Base-by-base conservation (phyloP, 2,329 filamentous ascomycete species). In the Metarhizium rileyi region DNA sequence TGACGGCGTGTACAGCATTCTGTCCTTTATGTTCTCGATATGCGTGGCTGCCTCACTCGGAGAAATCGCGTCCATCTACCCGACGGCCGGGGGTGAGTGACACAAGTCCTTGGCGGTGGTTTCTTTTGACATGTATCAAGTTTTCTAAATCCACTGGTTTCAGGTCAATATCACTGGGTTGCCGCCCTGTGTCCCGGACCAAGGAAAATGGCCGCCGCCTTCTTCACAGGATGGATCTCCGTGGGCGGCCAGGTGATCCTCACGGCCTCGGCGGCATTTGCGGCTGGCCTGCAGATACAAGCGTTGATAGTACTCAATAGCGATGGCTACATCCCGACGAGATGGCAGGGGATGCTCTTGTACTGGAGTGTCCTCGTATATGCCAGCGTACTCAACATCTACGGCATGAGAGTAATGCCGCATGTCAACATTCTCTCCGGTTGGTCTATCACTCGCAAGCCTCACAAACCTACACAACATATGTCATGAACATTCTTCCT, bases 141-240 rank as follows among this genome's bases (percentile, higher is more conserved):
- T 20, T 44, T 7, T 20, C n/a, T n/a, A n/a, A n/a, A 14, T 27
- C 18, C 8, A 8, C 10, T 10, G 5, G 35, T n/a, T 20, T 1
- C 41, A 68, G 69, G 70, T 8, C 70, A 72, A 58, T 72, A 73
- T 41, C 68, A 73, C 56, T 73, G 70, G 70, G 68, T 72, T 5
- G 64, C 70, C 0, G 66, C 64, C 4, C 60, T 73, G 1, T 52
- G 47, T 43, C 57, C 57, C 14, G 6, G 26, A 1, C 44, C 46
- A 8, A 49, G 30, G 5, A 48, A 55, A 18, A 25, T 44, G 2
- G 30, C 47, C 10, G 53, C 53, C 9, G 50, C 55, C 1, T 58
- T 46, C 46, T 47, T 50, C 3, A 70, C 66, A 1, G 67, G 67
- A 53, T 73, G 70, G 69, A 70, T 74, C 30, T 71, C 67, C 1